A percentile compares a stretch with the other conserved stretches of the same genome.
These are phyloP conservation scores for Murraya koenigii DNA, from an alignment of 345 rosid species.

Conservation along the genomic window DNA sequence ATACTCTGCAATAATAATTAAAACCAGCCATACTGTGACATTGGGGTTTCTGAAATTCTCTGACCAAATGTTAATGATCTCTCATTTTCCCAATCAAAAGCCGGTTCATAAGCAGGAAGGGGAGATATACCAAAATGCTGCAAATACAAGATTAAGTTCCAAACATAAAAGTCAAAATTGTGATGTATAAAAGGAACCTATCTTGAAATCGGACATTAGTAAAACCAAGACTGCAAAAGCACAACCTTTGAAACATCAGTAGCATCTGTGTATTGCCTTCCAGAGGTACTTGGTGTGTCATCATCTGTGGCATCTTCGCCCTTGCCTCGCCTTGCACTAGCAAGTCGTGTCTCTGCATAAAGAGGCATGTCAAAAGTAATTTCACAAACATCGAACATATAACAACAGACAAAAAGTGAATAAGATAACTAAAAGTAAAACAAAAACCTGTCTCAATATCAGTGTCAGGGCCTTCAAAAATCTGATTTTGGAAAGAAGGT, in stretches of 20 bases:
- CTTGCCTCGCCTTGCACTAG: slow-evolving; percentile 64
- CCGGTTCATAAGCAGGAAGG: slow-evolving; percentile 98
- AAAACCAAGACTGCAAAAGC: background rate
- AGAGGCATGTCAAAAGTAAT: slow-evolving; percentile 16
- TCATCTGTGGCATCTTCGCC: slow-evolving; percentile 66
- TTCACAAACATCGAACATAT: background rate
- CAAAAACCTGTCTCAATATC: slow-evolving; percentile 84
- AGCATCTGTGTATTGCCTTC: slow-evolving; percentile 63
- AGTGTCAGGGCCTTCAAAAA: slow-evolving; percentile 96
- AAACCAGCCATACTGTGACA: slow-evolving; percentile 68
- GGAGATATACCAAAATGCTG: slow-evolving; percentile 95
- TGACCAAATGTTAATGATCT: slow-evolving; percentile 88
- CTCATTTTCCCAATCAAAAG: slow-evolving; percentile 99
- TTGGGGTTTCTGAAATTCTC: slow-evolving; percentile 78
- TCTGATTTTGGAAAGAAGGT: slow-evolving; percentile 72
- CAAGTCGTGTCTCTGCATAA: slow-evolving; percentile 71
- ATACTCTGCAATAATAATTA: slow-evolving; percentile 3
- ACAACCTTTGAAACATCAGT: slow-evolving; percentile 48
- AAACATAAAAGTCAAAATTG: background rate
- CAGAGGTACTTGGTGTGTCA: slow-evolving; percentile 73
- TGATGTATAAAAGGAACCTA: background rate
- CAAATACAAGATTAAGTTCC: slow-evolving; percentile 17
- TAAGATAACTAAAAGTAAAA: background rate
- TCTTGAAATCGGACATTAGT: background rate
- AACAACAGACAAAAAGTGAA: background rate